Evolutionary conservation across 2,329 filamentous ascomycete genomes (phyloP).

Genomic region (Volutella citrinella): DNA sequence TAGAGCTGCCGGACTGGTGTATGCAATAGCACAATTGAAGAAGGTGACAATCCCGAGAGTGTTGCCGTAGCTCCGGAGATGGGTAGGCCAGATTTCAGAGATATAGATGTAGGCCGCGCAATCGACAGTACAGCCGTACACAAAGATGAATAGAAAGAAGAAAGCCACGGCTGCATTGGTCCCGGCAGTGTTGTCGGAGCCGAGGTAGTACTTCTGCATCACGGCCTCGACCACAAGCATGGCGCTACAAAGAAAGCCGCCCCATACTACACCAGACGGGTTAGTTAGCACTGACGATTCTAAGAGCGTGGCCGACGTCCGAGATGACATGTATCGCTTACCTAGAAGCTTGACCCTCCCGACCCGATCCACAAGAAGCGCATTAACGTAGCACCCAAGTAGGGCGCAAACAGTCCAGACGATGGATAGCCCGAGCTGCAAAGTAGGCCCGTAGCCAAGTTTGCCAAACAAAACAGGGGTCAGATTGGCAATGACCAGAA

Average conservation of each 20-base stretch:
- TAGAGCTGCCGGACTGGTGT: slow-evolving; percentile 13
- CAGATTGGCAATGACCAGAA: slow-evolving; percentile 13
- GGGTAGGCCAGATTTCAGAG: slow-evolving; percentile 18
- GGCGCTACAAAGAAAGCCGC: slow-evolving; percentile 8
- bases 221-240: slow-evolving; percentile 11
- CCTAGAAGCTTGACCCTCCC: slow-evolving; percentile 13
- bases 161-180: slow-evolving; percentile 13
- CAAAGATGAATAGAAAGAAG: slow-evolving; percentile 13
- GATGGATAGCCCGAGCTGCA: slow-evolving; percentile 13
- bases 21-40: slow-evolving; percentile 14
- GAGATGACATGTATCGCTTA: too few relatives aligned
- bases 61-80: slow-evolving; percentile 13
- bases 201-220: slow-evolving; percentile 13
- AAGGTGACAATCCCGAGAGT: slow-evolving; percentile 10
- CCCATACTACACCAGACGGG: too few relatives aligned
- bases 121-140: slow-evolving; percentile 9
- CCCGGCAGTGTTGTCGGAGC: slow-evolving; percentile 7
- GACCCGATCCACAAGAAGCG: slow-evolving; percentile 12
- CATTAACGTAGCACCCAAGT: slow-evolving; percentile 14
- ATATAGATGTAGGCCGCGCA: slow-evolving; percentile 15
- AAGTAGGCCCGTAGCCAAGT: slow-evolving; percentile 11
- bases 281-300: too few relatives aligned
- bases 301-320: too few relatives aligned
- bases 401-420: slow-evolving; percentile 14
- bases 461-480: slow-evolving; percentile 13